Conservation (phyloP, 2,329 filamentous ascomycete genomes). For the Microsporum ferrugineum region DNA sequence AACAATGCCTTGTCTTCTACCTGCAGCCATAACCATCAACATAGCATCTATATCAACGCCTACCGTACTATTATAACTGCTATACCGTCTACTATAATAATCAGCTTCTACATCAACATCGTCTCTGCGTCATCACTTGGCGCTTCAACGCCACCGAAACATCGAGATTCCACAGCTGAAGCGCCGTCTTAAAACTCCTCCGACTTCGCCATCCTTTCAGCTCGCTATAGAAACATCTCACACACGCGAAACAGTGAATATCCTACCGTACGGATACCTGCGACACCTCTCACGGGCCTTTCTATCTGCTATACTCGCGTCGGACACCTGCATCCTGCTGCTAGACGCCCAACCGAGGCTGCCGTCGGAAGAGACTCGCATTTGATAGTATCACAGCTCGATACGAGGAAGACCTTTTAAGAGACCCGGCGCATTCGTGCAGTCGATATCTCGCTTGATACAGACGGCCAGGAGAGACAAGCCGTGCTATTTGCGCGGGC, state of each 20-base stretch:
- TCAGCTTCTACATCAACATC: background rate
- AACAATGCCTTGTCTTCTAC: background rate
- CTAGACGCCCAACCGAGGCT: background rate
- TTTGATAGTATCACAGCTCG: background rate
- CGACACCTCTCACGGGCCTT: background rate
- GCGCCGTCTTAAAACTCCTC: background rate
- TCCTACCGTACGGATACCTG: background rate
- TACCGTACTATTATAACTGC: too few relatives aligned
- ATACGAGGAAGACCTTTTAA: background rate
- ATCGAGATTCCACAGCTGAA: background rate
- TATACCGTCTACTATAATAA: too few relatives aligned
- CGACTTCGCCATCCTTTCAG: background rate
- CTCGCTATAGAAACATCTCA: background rate
- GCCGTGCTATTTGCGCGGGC: background rate
- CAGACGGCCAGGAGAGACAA: background rate
- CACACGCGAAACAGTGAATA: background rate
- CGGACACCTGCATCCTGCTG: background rate
- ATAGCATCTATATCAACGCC: too few relatives aligned
- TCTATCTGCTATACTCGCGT: background rate
- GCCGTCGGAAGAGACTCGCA: background rate
- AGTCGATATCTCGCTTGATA: background rate
- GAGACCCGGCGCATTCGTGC: background rate
- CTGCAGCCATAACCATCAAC: too few relatives aligned
- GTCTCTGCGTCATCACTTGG: background rate
- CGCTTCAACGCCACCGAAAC: background rate